Evolutionary conservation across 108 stramenopile species (phyloP), one percentile per base, ranked within the genome.

Genomic region (Pinguiococcus pyrenoidosus): DNA sequence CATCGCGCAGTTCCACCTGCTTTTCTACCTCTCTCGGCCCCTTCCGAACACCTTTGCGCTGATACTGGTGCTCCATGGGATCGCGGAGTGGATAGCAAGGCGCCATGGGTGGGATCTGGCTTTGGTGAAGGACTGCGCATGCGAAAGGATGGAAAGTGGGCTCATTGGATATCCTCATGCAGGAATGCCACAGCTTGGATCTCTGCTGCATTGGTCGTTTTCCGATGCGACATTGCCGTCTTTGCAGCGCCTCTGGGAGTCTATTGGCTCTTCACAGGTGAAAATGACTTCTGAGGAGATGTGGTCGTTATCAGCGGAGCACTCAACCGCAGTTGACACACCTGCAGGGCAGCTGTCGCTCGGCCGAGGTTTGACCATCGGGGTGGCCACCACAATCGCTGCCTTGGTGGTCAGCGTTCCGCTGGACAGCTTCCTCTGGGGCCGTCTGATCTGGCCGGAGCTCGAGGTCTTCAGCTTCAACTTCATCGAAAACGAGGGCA

Each of bases 21-120:
- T 81, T 13, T 99, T 91, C 58, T 99, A 99, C 63, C 64, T 84
- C 5, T 80, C 81, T 48, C 79, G 96, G 3, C 75, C 90, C 62
- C 74, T 99, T 23, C 93, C 93, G 46, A 99, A 99, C 61, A 80
- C 82, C 20, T 91, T 92, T 68, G 93, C 96, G 24, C 58, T 92
- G 47, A 49, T 69, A 8, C 50, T 89, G 17, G 55, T 72, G 5
- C 53, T 78, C 10, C 72, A 78, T 42, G 70, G 74, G 1, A 81
- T 74, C 35, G 70, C 83, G 10, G 62, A 46, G 50, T 87, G 20
- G 35, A 49, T 26, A 52, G 76, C 37, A 46, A 51, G 27, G 41
- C 29, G 8, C 66, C 84, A 14, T 71, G 75, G 5, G 44, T 60
- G 24, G 54, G 36, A 39, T 32, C n/a, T 25, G 17, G 5, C 23